Evolutionary conservation across 768 basidiomycete species (phyloP).

Genomic region (Mycena galopus): DNA sequence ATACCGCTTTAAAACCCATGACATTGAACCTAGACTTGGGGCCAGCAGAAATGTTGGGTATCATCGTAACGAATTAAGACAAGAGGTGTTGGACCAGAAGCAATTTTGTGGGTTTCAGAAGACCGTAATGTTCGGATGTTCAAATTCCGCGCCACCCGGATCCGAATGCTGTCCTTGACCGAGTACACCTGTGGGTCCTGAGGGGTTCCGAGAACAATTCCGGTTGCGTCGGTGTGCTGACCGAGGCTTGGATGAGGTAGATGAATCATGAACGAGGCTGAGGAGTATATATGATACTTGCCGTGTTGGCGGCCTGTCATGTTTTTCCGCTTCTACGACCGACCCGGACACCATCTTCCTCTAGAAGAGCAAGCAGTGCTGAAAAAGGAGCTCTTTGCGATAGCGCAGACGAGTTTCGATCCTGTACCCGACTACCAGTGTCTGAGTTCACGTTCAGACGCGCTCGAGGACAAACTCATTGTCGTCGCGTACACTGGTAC

Average conservation of each 20-base stretch:
- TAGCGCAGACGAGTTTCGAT: slow-evolving; percentile 8
- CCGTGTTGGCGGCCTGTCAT: neutral
- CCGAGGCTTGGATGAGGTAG: too few relatives aligned
- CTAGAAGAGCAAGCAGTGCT: neutral
- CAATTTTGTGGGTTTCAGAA: too few relatives aligned
- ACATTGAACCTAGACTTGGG: too few relatives aligned
- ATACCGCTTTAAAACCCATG: too few relatives aligned
- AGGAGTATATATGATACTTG: too few relatives aligned
- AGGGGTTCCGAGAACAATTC: neutral
- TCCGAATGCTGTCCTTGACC: neutral
- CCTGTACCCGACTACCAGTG: slow-evolving; percentile 29
- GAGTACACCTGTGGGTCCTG: neutral
- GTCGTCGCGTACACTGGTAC: slow-evolving; percentile 18
- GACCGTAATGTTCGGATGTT: neutral
- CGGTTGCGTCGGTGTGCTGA: too few relatives aligned
- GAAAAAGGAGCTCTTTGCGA: slow-evolving; percentile 8
- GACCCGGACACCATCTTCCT: slow-evolving; percentile 14
- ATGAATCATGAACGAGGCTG: too few relatives aligned
- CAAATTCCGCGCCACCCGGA: neutral
- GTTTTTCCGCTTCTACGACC: slow-evolving; percentile 26
- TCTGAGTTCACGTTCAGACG: slow-evolving; percentile 20
- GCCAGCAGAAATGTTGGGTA: too few relatives aligned
- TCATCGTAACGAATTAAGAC: too few relatives aligned
- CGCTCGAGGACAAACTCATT: slow-evolving; percentile 26
- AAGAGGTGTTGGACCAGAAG: too few relatives aligned